These are phyloP conservation scores for Aquanectria penicillioides DNA, from an alignment of 2,329 filamentous ascomycete species.

Conservation along the genomic window DNA sequence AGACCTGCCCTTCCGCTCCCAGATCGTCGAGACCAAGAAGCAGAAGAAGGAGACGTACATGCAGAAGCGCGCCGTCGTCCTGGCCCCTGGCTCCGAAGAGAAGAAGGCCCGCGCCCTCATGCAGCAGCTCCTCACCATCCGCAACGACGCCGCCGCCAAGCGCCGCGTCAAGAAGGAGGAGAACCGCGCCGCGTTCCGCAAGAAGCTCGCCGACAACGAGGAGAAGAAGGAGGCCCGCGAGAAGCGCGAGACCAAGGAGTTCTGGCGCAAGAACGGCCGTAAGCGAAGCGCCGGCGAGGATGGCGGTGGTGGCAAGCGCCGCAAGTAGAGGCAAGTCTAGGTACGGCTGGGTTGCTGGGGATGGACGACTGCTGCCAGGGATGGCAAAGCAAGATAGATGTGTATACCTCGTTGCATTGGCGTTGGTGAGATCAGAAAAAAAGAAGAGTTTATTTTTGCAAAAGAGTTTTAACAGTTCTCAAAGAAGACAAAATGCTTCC, in stretches of 20 bases:
- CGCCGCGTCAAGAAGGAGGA: conserved; percentile 88
- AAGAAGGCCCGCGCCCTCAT: conserved; percentile 87
- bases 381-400: conserved; percentile 23
- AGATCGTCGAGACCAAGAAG: conserved; percentile 83
- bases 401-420: conserved; percentile 38
- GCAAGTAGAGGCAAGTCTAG: conserved; percentile 34
- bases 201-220: conserved; percentile 81
- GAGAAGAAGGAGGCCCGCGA: conserved; percentile 89
- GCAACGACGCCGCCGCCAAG: conserved; percentile 91
- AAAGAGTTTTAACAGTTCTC: too few species aligned
- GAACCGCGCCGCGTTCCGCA: conserved; percentile 80
- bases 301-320: conserved; percentile 48
- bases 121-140: conserved; percentile 90
- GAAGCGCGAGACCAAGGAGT: conserved; percentile 92
- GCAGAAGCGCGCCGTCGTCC: conserved; percentile 93
- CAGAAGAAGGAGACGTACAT: conserved; percentile 87
- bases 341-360: background rate
- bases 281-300: conserved; percentile 61
- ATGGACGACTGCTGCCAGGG: conserved; percentile 1
- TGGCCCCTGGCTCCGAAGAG: conserved; percentile 84
- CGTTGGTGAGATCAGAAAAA: conserved; percentile 36
- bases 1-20: conserved; percentile 89
- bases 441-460: too few species aligned
- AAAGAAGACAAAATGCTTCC: too few species aligned
- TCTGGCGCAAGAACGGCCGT: conserved; percentile 90